These are phyloP conservation scores for Marsdenia floribunda DNA, from an alignment of 257 asterid species.

Conservation along the genomic window DNA sequence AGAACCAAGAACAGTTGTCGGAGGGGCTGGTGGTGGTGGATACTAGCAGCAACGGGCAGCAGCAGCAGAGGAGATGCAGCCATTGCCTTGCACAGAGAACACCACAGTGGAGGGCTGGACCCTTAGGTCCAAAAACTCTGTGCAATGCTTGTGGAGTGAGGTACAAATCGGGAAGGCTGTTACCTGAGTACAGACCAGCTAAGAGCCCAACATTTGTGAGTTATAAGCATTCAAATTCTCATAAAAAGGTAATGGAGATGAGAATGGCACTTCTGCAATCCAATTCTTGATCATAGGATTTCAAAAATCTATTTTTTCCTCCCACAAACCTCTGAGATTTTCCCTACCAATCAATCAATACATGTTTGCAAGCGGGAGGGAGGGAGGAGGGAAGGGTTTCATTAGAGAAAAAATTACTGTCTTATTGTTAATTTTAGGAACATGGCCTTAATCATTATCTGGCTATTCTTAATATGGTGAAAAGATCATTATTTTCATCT, in stretches of 20 bases:
- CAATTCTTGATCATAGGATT: neutral
- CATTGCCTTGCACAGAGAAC: conserved; percentile 56
- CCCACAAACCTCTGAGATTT: neutral
- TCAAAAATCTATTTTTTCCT: neutral
- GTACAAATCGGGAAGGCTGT: conserved; percentile 50
- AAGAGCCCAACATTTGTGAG: conserved; percentile 58
- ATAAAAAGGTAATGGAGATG: conserved; percentile 56
- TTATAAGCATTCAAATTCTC: conserved; percentile 57
- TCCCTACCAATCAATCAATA: neutral
- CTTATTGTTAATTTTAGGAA: no score
- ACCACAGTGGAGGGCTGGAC: conserved; percentile 66
- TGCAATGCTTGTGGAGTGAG: conserved; percentile 72
- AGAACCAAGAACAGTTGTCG: neutral
- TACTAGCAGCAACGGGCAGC: neutral
- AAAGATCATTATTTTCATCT: no score
- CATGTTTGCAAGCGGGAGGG: no score
- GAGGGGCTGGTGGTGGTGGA: neutral
- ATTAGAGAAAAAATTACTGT: no score
- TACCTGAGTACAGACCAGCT: conserved; percentile 59
- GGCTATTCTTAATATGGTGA: no score
- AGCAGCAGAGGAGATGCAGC: conserved; percentile 25
- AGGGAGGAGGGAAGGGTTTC: no score
- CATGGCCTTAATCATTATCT: no score
- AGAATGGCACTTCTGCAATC: conserved; percentile 17
- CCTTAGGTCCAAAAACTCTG: conserved; percentile 57